Evolutionary conservation across 495 filamentous ascomycete species (phyloP).

Genomic region (Peziza echinospora): DNA sequence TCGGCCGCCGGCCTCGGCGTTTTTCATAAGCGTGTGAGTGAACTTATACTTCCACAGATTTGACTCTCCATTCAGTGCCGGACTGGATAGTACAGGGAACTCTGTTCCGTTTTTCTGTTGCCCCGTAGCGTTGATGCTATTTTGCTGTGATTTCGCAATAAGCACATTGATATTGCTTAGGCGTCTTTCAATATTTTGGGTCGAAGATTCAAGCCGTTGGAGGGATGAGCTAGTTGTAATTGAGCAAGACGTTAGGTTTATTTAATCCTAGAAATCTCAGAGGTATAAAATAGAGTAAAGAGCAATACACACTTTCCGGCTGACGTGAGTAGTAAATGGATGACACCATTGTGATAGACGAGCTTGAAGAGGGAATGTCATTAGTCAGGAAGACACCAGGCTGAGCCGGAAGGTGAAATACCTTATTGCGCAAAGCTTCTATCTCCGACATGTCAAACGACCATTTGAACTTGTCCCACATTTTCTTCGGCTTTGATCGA

Average conservation of each 20-base stretch:
- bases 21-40: neutral
- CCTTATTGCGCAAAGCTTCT: constrained; percentile 14
- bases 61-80: neutral
- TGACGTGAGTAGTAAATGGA: constrained; percentile 17
- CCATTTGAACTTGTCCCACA: constrained; percentile 9
- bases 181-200: neutral
- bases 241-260: too few relatives aligned
- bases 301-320: constrained; percentile 12
- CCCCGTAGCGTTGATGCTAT: neutral
- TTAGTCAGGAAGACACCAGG: neutral
- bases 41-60: neutral
- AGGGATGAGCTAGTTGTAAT: neutral
- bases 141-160: neutral
- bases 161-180: neutral
- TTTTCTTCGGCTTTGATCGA: constrained; percentile 4
- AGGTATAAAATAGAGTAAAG: too few relatives aligned
- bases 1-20: neutral
- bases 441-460: constrained; percentile 8
- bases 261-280: too few relatives aligned
- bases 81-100: neutral
- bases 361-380: constrained; percentile 3
- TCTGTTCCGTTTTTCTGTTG: too few relatives aligned
- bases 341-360: constrained; percentile 13
- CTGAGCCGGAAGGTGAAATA: neutral
- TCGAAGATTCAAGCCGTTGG: neutral